These are phyloP conservation scores for Capillidium heterosporum DNA, from an alignment of 371 early-diverging fungal genomes.

Conservation along the genomic window DNA sequence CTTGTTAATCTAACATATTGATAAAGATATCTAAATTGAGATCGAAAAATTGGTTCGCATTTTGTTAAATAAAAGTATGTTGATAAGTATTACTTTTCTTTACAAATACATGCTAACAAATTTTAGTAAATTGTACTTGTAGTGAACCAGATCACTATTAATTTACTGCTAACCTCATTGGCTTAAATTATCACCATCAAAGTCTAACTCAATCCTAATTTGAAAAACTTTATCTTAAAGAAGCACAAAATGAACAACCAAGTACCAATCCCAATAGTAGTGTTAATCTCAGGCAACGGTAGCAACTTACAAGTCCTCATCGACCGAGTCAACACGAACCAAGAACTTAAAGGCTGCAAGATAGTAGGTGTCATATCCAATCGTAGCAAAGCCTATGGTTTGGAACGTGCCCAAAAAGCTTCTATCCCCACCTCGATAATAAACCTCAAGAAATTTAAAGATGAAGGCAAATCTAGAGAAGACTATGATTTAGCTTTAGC, in stretches of 20 bases:
- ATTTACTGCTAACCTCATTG: too few relatives aligned
- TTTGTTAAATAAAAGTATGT: too few relatives aligned
- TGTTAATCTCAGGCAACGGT: constrained; percentile 88
- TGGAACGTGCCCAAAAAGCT: constrained; percentile 71
- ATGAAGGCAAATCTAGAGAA: constrained; percentile 53
- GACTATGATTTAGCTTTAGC: constrained; percentile 82
- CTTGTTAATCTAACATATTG: too few relatives aligned
- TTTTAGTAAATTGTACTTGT: too few relatives aligned
- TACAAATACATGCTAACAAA: too few relatives aligned
- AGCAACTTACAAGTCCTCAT: constrained; percentile 93
- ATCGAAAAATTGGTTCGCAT: too few relatives aligned
- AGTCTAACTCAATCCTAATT: too few relatives aligned
- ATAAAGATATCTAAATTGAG: too few relatives aligned
- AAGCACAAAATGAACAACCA: background rate
- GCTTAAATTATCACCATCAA: too few relatives aligned
- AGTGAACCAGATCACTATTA: too few relatives aligned
- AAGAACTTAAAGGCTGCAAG: constrained; percentile 50
- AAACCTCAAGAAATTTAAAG: constrained; percentile 58
- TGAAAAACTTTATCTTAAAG: background rate
- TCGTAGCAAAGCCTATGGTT: constrained; percentile 62
- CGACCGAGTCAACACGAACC: constrained; percentile 49
- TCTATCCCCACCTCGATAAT: constrained; percentile 60
- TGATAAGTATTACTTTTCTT: too few relatives aligned
- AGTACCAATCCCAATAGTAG: constrained; percentile 11
- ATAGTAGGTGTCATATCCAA: constrained; percentile 64